Evolutionary conservation across 2,329 filamentous ascomycete genomes (phyloP), one percentile per base, ranked within the genome.

Genomic region (Ceratocystis albifundus): DNA sequence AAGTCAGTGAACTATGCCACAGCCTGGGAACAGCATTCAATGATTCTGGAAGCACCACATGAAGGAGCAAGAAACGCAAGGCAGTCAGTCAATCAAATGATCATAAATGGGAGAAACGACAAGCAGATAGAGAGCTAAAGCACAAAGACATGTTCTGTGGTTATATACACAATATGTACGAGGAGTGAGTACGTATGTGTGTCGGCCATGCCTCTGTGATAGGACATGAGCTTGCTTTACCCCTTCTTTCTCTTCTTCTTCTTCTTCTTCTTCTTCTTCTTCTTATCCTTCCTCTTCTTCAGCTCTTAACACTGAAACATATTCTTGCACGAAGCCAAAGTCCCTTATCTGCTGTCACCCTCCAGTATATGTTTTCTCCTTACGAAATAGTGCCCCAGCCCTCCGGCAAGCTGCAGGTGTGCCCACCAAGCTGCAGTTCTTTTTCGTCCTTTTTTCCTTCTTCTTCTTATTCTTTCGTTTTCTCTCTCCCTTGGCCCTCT

Each of bases 11-110:
- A 36, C 2, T n/a, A 59, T 36, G 28, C 55, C 55, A 59, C 25
- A n/a, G 28, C 55, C n/a, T 32, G 55, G 28, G 10, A 30, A 59
- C 55, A 32, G 6, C n/a, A 30, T 59, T 28, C 28, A n/a, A 25
- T 45, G 59, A 45, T 45, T 62, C 59, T 62, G 36, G 59, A 44
- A 62, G 25, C 30, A 59, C 55, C 36, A 59, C 55, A 59, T 28
- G 55, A 28, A 36, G 28, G 28, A 30, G 5, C 55, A 59, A 25
- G 55, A 59, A 25, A 59, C 30, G n/a, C 55, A 59, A 59, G 17
- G 48, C 48, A 25, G 48, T n/a, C 48, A 25, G 48, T n/a, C 30
- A 59, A 20, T 4, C 55, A 36, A 41, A 28, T 59, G 28, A 30
- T n/a, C 17, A 59, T 17, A 8, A 36, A 36, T 32, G 28, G 17